phyloP scores from a whole-genome alignment of 768 basidiomycete species.

The Naganishia vaughanmartiniae region DNA sequence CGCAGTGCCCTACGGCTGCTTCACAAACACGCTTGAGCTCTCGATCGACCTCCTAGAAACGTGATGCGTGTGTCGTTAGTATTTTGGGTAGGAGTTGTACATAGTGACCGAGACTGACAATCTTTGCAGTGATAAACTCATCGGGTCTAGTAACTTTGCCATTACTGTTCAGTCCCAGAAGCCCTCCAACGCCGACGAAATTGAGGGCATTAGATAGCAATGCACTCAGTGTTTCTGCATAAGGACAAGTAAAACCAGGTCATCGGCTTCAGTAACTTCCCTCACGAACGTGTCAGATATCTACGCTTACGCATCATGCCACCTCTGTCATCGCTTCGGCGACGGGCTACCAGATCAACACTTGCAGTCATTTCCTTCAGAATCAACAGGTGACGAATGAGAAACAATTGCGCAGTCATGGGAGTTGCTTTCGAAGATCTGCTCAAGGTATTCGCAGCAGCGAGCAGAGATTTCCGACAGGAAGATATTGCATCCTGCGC shows the following conservation, averaged over 20 bases:
- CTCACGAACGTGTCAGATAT: background rate
- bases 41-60: constrained; percentile 72
- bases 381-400: constrained; percentile 83
- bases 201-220: constrained; percentile 30
- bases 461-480: constrained; percentile 75
- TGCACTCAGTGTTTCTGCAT: constrained; percentile 29
- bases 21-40: constrained; percentile 83
- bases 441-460: constrained; percentile 65
- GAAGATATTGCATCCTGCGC: constrained; percentile 85
- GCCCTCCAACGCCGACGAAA: constrained; percentile 30
- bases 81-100: background rate
- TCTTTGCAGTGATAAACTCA: constrained; percentile 11
- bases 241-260: constrained; percentile 44
- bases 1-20: constrained; percentile 68
- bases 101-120: background rate
- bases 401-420: constrained; percentile 78
- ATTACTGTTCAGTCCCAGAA: constrained; percentile 27
- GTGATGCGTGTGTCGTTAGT: background rate
- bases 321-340: constrained; percentile 46
- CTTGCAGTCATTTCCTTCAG: constrained; percentile 84
- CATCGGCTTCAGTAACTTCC: background rate
- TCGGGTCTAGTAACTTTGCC: constrained; percentile 14
- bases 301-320: constrained; percentile 41
- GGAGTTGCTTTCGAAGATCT: constrained; percentile 53
- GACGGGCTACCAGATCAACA: constrained; percentile 58